Conservation (phyloP, 2,329 filamentous ascomycete genomes). For the Bertia moriformis region DNA sequence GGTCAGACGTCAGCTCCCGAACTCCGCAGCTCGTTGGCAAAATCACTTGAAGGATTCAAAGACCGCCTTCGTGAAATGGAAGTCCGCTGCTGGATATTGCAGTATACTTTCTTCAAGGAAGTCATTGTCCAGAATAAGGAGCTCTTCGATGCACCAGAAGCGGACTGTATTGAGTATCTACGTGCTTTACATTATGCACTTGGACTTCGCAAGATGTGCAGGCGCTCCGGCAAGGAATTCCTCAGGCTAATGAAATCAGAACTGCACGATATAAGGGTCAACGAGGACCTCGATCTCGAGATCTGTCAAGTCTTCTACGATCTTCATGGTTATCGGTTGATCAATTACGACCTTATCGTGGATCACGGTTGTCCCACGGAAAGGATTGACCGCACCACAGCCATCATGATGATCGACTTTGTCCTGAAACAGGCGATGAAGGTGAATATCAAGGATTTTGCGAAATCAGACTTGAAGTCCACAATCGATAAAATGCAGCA, state of each 20-base stretch:
- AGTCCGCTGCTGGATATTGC: constrained; percentile 72
- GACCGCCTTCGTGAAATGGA: constrained; percentile 75
- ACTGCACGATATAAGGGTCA: constrained; percentile 65
- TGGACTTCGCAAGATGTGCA: constrained; percentile 74
- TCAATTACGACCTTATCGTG: constrained; percentile 48
- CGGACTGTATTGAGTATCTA: constrained; percentile 66
- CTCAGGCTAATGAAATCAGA: constrained; percentile 80
- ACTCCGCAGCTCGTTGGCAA: constrained; percentile 30
- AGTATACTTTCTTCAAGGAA: constrained; percentile 68
- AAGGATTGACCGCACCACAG: constrained; percentile 65
- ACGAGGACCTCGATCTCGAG: constrained; percentile 51
- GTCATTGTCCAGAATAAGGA: constrained; percentile 53
- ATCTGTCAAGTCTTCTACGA: constrained; percentile 75
- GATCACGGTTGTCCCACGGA: constrained; percentile 73
- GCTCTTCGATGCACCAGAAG: constrained; percentile 49
- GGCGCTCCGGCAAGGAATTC: constrained; percentile 71
- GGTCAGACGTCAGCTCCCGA: constrained; percentile 49
- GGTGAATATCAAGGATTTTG: constrained; percentile 77
- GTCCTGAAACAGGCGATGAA: constrained; percentile 68
- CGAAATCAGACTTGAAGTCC: constrained; percentile 77
- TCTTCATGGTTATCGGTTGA: constrained; percentile 63
- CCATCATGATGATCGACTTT: constrained; percentile 69
- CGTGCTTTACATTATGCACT: constrained; percentile 71
- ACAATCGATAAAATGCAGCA: constrained; percentile 90
- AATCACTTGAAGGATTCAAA: constrained; percentile 37